Evolutionary conservation across 345 rosid genomes (phyloP), one percentile per base, ranked within the genome.

Genomic region (Ceriops zippeliana): DNA sequence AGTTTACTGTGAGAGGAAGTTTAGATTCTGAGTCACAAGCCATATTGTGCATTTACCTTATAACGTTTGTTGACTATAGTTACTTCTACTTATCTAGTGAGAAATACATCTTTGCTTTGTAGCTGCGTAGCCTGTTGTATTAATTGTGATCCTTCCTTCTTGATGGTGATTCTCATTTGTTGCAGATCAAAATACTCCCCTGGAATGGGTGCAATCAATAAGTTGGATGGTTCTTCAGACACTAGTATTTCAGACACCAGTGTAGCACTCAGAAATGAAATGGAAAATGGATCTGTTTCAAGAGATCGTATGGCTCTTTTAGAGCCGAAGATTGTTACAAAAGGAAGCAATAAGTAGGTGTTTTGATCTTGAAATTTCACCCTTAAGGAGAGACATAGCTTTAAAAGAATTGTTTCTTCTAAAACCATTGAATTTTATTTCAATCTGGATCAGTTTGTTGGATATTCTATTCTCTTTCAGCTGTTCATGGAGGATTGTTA

Each of bases 271-370:
- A 85, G 71, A 76, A 78, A 64, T 73, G 86, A 81, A 52, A 20
- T 65, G 56, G 85, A 83, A 37, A 85, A 81, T 76, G 73, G 67
- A 70, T 71, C 86, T 63, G 42, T 74, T 62, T 69, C 82, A 66
- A 81, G 85, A 65, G 86, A 83, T 62, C 58, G 52, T 51, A 60
- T 72, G 32, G 70, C 78, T 62, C 59, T 56, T 56, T 24, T 24
- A 9, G 59, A 56, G 31, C 16, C 26, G 24, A 56, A 16, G 31
- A 24, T 21, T 56, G 26, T 56, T 15, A 24, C 81, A 22, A 85
- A 76, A 77, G 80, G 66, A 66, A 79, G 75, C 58, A 73, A 78
- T 69, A 83, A 75, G 89, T 85, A 83, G 70, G 86, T 82, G 17
- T 6, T 62, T 7, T 56, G 13, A 56, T 56, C 5, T 24, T 54